These are phyloP conservation scores for Balakata baccata DNA, from an alignment of 345 rosid genomes.

Conservation along the genomic window DNA sequence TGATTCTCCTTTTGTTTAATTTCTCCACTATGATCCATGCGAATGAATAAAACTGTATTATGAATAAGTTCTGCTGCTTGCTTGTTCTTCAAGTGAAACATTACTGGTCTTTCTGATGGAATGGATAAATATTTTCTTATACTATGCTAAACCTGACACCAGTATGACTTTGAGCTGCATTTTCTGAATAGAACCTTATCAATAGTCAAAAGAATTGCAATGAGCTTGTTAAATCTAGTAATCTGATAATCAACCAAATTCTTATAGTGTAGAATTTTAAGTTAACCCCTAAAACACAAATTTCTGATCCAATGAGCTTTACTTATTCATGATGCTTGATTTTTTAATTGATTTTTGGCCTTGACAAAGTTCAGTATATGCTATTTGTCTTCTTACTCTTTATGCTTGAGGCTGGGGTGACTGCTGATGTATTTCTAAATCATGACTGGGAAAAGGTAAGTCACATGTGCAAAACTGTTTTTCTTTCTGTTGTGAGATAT, in stretches of 20 bases:
- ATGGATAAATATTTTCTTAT: too few relatives aligned
- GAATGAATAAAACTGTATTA: background rate
- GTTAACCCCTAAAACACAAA: background rate
- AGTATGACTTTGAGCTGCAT: background rate
- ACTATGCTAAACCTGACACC: too few relatives aligned
- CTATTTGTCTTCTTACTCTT: constrained; percentile 56
- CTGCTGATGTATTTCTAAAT: constrained; percentile 69
- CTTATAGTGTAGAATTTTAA: too few relatives aligned
- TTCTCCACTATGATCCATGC: background rate
- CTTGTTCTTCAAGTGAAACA: background rate
- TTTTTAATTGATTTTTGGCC: constrained; percentile 11
- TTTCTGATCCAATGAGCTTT: background rate
- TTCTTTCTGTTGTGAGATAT: too few relatives aligned
- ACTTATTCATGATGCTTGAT: background rate
- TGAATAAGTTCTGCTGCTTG: background rate
- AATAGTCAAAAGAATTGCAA: background rate
- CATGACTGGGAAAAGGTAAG: constrained; percentile 78
- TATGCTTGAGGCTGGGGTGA: constrained; percentile 74
- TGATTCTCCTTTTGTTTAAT: background rate
- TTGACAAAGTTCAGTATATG: constrained; percentile 65
- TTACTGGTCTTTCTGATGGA: too few relatives aligned
- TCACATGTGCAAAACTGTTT: background rate
- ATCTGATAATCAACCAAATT: background rate
- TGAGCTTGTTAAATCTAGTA: too few relatives aligned
- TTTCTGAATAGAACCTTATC: background rate